Evolutionary conservation across 2,329 filamentous ascomycete genomes (phyloP).

Genomic region (Colletotrichum nymphaeae): DNA sequence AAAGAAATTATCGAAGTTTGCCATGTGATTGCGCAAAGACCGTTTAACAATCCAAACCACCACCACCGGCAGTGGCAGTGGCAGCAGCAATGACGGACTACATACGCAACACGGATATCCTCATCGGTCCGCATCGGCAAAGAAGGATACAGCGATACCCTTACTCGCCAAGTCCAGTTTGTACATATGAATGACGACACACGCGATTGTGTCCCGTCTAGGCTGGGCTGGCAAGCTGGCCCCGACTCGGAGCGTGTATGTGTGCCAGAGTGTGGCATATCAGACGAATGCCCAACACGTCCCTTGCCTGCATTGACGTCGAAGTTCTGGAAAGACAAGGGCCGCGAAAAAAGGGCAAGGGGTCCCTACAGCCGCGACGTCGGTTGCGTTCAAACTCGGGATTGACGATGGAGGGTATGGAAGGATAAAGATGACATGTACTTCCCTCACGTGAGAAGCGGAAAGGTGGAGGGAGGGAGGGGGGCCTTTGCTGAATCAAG

Average conservation of each 20-base stretch:
- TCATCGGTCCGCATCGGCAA: background rate
- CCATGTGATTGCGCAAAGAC: background rate
- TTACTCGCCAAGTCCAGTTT: too few species aligned
- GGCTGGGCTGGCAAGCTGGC: background rate
- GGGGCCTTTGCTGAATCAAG: background rate
- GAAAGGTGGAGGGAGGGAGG: background rate
- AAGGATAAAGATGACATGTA: background rate
- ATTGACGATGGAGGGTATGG: background rate
- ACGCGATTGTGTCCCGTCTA: too few species aligned
- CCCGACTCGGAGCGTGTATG: too few species aligned
- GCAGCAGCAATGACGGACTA: background rate
- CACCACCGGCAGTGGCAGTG: background rate
- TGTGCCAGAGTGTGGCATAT: background rate
- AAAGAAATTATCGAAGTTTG: background rate
- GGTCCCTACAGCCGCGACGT: constrained; percentile 5
- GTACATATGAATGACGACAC: background rate
- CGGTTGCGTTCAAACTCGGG: background rate
- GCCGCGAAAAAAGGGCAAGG: background rate
- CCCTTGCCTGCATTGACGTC: constrained; percentile 13
- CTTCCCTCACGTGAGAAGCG: background rate
- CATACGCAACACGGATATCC: too few species aligned
- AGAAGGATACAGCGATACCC: background rate
- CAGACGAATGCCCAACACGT: constrained; percentile 5
- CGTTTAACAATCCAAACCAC: background rate
- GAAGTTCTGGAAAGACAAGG: constrained; percentile 22